Evolutionary conservation across 2,329 filamentous ascomycete species (phyloP), one percentile per base, ranked within the genome.

Genomic region (Hypomyces rosellus): DNA sequence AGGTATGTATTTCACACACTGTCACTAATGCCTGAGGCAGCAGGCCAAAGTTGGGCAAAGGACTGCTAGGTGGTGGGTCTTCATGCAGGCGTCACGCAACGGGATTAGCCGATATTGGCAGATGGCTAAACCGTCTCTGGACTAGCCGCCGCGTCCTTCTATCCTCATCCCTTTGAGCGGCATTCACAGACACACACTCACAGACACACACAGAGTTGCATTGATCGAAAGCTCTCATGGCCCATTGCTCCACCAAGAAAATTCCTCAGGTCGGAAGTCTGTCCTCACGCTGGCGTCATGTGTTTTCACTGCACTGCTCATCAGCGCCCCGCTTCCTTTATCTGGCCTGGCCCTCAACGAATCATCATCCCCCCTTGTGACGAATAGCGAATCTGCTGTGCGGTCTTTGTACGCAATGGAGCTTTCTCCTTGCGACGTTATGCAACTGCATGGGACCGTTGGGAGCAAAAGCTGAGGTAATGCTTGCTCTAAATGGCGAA

Each of bases 211-310:
- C 42, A 46, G 18, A 34, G 18, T 25, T 39, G 44, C 16, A 44
- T 15, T 38, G 30, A 45, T 20, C 33, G 30, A 45, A 45, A 45
- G 48, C 41, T 41, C 39, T 37, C 41, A 46, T 36, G 37, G 36
- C 9, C 36, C 20, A 46, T 45, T 33, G 42, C 30, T 46, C 47
- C 42, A 49, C 34, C 25, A 30, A 30, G 9, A 30, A 30, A 30
- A 49, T 49, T 48, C 40, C 48, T 50, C 43, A 45, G 41, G 40
- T 34, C 15, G 37, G 34, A 47, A 18, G 45, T 14, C 13, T 40
- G 25, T 25, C 41, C 25, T 41, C 36, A 46, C 14, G 44, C 46
- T 30, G 46, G 36, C 46, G 50, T 52, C 50, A 52, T 52, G 50
- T 52, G 50, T 22, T 41, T 22, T 48, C n/a, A 30, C 33, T 30